Evolutionary conservation across 2,329 filamentous ascomycete species (phyloP).

Genomic region (Rhinocladiella similis): DNA sequence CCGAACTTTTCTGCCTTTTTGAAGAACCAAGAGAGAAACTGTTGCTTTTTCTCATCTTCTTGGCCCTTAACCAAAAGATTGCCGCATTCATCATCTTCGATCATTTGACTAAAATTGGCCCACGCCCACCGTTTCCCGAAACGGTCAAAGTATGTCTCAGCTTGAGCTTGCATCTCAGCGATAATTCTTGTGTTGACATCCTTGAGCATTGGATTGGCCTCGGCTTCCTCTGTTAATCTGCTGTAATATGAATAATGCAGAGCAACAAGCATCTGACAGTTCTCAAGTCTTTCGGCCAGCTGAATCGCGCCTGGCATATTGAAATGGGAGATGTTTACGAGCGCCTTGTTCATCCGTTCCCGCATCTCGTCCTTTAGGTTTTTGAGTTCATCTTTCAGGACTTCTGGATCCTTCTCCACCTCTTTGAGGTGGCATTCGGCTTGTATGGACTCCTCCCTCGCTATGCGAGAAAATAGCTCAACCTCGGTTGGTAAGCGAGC

Average conservation of each 20-base stretch:
- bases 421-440: conserved; percentile 15
- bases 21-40: conserved; percentile 76
- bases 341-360: conserved; percentile 13
- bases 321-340: conserved; percentile 22
- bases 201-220: conserved; percentile 19
- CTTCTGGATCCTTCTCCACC: conserved; percentile 17
- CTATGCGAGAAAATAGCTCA: conserved; percentile 24
- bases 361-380: conserved; percentile 17
- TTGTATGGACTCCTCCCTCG: conserved; percentile 24
- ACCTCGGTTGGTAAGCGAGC: conserved; percentile 21
- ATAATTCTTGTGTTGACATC: conserved; percentile 32
- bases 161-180: conserved; percentile 38
- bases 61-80: conserved; percentile 65
- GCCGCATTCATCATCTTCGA: conserved; percentile 65
- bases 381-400: conserved; percentile 17
- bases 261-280: conserved; percentile 63
- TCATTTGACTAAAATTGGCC: conserved; percentile 77
- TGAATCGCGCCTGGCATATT: conserved; percentile 49
- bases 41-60: conserved; percentile 58
- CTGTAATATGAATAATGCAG: conserved; percentile 25
- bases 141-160: conserved; percentile 49
- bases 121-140: conserved; percentile 57
- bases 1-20: conserved; percentile 65
- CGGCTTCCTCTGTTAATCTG: conserved; percentile 19
- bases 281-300: conserved; percentile 62